Evolutionary conservation across 495 filamentous ascomycete species (phyloP).

Genomic region (Lasiosphaeria hispida): DNA sequence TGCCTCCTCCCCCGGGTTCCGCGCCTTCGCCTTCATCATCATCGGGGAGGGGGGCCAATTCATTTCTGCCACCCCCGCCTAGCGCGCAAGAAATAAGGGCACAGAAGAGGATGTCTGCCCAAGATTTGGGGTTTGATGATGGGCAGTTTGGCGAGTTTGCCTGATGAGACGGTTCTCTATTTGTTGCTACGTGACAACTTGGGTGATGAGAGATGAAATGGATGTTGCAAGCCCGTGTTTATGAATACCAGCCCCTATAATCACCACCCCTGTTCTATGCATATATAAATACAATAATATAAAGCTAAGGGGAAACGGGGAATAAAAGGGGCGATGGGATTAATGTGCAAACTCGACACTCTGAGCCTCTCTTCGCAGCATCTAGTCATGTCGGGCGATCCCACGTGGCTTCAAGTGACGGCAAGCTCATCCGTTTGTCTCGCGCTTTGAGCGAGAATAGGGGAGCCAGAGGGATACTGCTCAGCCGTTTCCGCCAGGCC

Average conservation of each 20-base stretch:
- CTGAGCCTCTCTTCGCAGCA: neutral
- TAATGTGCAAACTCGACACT: conserved; percentile 2
- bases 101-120: conserved; percentile 49
- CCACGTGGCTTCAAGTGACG: conserved; percentile 24
- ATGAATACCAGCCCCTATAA: neutral
- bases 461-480: conserved; percentile 10
- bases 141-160: conserved; percentile 67
- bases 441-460: neutral
- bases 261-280: no score
- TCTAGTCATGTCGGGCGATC: conserved; percentile 3
- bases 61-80: conserved; percentile 58
- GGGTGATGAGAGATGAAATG: neutral
- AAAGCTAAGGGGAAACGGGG: no score
- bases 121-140: conserved; percentile 62
- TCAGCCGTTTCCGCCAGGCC: neutral
- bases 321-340: neutral
- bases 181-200: neutral
- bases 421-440: conserved; percentile 34
- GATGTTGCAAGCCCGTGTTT: neutral
- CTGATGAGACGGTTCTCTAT: conserved; percentile 18
- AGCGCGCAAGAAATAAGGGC: conserved; percentile 53
- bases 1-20: conserved; percentile 48
- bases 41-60: conserved; percentile 8
- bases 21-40: conserved; percentile 20
- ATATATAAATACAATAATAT: no score